Conservation (phyloP, 495 filamentous ascomycete genomes). For the Lineolata rhizophorae region DNA sequence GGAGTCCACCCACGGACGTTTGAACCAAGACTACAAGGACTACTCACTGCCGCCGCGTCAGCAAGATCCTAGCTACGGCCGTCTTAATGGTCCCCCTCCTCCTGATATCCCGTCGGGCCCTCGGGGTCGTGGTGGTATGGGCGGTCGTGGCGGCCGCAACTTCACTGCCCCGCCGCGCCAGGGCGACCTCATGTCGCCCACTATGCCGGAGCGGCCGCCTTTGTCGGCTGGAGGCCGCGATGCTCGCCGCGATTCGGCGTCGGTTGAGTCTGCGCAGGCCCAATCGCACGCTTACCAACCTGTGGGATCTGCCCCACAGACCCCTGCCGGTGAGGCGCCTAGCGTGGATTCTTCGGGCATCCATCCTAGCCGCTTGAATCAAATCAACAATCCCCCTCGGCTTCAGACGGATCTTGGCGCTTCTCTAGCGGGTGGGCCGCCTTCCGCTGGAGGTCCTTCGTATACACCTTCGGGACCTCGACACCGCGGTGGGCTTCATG, state of each 20-base stretch:
- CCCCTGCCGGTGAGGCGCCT: constrained; percentile 5
- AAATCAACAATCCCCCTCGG: constrained; percentile 5
- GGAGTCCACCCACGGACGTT: constrained; percentile 10
- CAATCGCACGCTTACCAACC: constrained; percentile 3
- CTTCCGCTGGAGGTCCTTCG: background rate
- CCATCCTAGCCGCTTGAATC: constrained; percentile 15
- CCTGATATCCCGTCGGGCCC: constrained; percentile 52
- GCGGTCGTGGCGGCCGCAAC: constrained; percentile 18
- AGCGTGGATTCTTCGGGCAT: constrained; percentile 7
- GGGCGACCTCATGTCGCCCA: constrained; percentile 4
- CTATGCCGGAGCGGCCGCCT: constrained; percentile 1
- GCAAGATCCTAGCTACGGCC: constrained; percentile 20
- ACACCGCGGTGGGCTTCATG: background rate
- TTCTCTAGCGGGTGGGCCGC: constrained; percentile 8
- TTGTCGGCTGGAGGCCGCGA: constrained; percentile 3
- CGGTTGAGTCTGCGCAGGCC: constrained; percentile 2
- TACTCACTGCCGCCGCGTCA: constrained; percentile 6
- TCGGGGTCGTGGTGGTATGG: constrained; percentile 22
- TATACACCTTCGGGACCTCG: constrained; percentile 2
- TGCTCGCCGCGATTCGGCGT: constrained; percentile 3
- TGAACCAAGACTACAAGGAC: constrained; percentile 14
- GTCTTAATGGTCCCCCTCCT: constrained; percentile 24
- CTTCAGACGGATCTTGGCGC: constrained; percentile 9
- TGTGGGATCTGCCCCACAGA: constrained; percentile 7
- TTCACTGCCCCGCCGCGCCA: constrained; percentile 14